Evolutionary conservation across 2,329 filamentous ascomycete genomes (phyloP).

Genomic region (Epichloe amarillans): DNA sequence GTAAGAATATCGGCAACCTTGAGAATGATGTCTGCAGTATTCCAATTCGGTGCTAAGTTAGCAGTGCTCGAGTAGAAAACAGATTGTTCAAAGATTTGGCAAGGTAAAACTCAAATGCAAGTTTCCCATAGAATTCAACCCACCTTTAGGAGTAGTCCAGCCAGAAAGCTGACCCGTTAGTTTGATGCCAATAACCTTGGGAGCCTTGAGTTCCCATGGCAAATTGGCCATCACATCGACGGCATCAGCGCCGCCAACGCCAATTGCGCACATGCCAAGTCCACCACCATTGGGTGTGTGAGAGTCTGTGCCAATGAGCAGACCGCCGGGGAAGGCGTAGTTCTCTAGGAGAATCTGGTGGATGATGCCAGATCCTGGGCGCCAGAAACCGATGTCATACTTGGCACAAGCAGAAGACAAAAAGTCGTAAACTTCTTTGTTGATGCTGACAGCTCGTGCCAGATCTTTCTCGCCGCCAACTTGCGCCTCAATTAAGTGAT

Average conservation of each 20-base stretch:
- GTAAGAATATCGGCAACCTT: slow-evolving; percentile 95
- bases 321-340: slow-evolving; percentile 96
- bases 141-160: slow-evolving; percentile 89
- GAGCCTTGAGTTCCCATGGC: slow-evolving; percentile 96
- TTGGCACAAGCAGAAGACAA: slow-evolving; percentile 86
- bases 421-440: slow-evolving; percentile 99
- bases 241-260: slow-evolving; percentile 95
- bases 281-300: slow-evolving; percentile 97
- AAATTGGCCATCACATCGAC: slow-evolving; percentile 97
- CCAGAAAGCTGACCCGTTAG: slow-evolving; percentile 79
- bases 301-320: slow-evolving; percentile 94
- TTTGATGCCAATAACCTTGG: slow-evolving; percentile 92
- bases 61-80: neutral
- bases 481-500: slow-evolving; percentile 98
- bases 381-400: slow-evolving; percentile 99
- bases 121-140: slow-evolving; percentile 11
- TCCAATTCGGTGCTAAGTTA: neutral
- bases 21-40: slow-evolving; percentile 68
- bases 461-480: slow-evolving; percentile 88
- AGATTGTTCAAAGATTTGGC: neutral
- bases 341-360: slow-evolving; percentile 98
- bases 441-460: slow-evolving; percentile 77
- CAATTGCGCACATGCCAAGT: slow-evolving; percentile 87
- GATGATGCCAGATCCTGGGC: slow-evolving; percentile 95
- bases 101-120: neutral